Evolutionary conservation across 371 early-diverging fungal species (phyloP).

Genomic region (Thermomucor indicae-seudaticae): DNA sequence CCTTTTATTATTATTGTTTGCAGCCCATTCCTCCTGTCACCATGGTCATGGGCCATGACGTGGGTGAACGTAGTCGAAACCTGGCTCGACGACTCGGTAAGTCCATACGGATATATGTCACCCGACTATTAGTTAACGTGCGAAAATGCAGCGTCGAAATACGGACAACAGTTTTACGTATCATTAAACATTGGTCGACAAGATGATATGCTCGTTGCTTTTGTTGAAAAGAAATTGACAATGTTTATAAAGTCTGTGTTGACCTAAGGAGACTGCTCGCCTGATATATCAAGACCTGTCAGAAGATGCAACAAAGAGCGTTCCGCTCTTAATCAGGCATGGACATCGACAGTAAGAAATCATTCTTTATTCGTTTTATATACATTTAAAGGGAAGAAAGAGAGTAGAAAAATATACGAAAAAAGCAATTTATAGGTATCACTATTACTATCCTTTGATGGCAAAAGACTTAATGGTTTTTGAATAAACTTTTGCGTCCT

Average conservation of each 20-base stretch:
- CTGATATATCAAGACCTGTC: too few relatives aligned
- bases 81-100: slow-evolving; percentile 42
- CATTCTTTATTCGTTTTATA: too few relatives aligned
- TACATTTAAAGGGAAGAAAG: too few relatives aligned
- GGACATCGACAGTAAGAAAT: too few relatives aligned
- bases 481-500: too few relatives aligned
- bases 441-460: too few relatives aligned
- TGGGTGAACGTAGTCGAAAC: slow-evolving; percentile 34
- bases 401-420: too few relatives aligned
- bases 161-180: slow-evolving; percentile 39
- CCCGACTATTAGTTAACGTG: not conserved
- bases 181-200: slow-evolving; percentile 29
- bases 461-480: too few relatives aligned
- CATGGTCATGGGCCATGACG: slow-evolving; percentile 40
- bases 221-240: slow-evolving; percentile 44
- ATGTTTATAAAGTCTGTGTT: slow-evolving; percentile 26
- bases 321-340: too few relatives aligned
- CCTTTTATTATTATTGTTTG: not conserved
- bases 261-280: slow-evolving; percentile 7
- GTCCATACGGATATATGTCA: not conserved
- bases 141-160: slow-evolving; percentile 24
- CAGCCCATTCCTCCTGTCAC: slow-evolving; percentile 38
- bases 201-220: slow-evolving; percentile 39
- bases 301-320: too few relatives aligned
- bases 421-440: too few relatives aligned